Evolutionary conservation across 73 alveolate genomes (phyloP), one percentile per base, ranked within the genome.

Genomic region (Paramecium tetraurelia): DNA sequence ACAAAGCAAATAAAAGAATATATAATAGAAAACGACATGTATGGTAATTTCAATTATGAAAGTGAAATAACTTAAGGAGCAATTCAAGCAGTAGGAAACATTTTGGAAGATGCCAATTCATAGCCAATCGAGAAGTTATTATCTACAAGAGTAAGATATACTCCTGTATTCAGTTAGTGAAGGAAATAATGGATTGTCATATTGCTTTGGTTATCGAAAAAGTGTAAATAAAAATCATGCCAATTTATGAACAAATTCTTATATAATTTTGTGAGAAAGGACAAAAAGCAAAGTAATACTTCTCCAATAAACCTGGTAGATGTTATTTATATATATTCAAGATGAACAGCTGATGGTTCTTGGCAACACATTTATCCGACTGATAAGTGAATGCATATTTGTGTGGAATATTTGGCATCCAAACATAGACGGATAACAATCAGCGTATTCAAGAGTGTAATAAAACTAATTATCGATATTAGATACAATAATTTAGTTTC

Each of bases 391-490:
- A 80, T 80, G 90, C 46, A 31, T 80, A 40, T 80, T 80, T 48
- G 90, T 80, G 8, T 80, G 90, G 90, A 80, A 80, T 80, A 80
- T 80, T 3, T 80, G 90, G 90, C 90, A 80, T 80, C 76, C 40
- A 5, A 38, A 7, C 11, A 63, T 63, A 53, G 69, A 53, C 18
- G 69, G 69, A 53, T 53, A 53, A 53, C 5, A n/a, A 53, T 53
- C 69, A 18, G 69, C 1, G 5, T 63, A 12, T 63, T 63, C 50
- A 4, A 63, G 27, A 63, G 46, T 33, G 84, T 63, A 63, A 63
- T 53, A 53, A 4, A 53, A 0, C 5, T 0, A 63, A 4, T 63
- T 33, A 27, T 27, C 1, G 7, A 63, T 27, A 7, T 11, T 22
- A 63, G 84, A 31, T 63, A 63, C 24, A 63, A 63, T 18, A 5